Base-by-base conservation (phyloP, 352 stramenopile species). In the Phytophthora cactorum region DNA sequence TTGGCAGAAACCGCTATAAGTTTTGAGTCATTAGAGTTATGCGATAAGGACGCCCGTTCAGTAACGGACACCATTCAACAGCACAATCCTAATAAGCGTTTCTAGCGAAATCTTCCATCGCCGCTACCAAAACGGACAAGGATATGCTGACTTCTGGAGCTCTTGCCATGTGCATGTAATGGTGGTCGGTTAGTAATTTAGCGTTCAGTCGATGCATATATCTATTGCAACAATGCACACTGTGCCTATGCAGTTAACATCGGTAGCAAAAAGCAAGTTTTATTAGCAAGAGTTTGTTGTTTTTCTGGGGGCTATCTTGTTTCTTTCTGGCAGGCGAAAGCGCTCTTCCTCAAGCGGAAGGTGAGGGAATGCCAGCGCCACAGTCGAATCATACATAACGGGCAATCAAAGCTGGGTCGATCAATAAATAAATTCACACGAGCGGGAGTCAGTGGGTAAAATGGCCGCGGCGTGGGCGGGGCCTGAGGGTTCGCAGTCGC, bases 1-100 rank as follows among this genome's bases (percentile, higher is more conserved):
- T 59, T 96, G 88, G 88, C 86, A 96, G 71, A 77, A 45, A 14
- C 61, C 55, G 8, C 39, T 53, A 65, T 73, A 66, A 77, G 44
- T 72, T 58, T 59, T 63, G 61, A 54, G 63, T 50, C 38, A 54
- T 56, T 66, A 61, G 51, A 63, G 17, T 46, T 55, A 46, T 15
- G 49, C 41, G 54, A 59, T 63, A 56, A 66, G 51, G 27, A 65
- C 50, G 44, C 63, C 45, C 46, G 44, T 25, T 43, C 27, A 44
- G 32, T 63, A 73, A 70, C 69, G 69, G 69, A 52, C 29, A 45
- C 28, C 53, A 72, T 59, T 27, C 17, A 59, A 56, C 32, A 59
- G 39, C 47, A 32, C 45, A 41, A 61, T 22, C 52, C 22, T 28
- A 12, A 49, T 29, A 15, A 34, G 53, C 63, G 47, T 70, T 70